Conservation (phyloP, 2,329 filamentous ascomycete species). For the Aureobasidium vineae region DNA sequence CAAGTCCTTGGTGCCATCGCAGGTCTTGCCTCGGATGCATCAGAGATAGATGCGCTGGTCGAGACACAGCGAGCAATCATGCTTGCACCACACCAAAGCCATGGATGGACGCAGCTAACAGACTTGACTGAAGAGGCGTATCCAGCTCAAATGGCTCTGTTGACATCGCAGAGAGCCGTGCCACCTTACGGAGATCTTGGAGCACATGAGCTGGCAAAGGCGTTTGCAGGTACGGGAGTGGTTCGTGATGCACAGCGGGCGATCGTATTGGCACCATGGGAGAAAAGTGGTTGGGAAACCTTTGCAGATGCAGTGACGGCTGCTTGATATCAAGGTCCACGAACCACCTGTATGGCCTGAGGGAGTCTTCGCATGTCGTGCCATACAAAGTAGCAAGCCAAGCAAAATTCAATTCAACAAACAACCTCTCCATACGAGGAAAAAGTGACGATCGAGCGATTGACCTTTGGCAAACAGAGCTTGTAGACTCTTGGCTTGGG, state of each 20-base stretch:
- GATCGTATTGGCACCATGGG: constrained; percentile 81
- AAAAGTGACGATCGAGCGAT: background rate
- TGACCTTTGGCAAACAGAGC: background rate
- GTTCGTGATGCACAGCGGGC: constrained; percentile 73
- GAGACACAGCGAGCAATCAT: constrained; percentile 70
- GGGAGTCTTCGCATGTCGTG: background rate
- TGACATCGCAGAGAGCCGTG: constrained; percentile 71
- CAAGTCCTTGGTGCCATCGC: constrained; percentile 75
- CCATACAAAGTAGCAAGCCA: background rate
- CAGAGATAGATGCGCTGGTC: constrained; percentile 47
- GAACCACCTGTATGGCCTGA: background rate
- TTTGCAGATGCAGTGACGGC: constrained; percentile 38
- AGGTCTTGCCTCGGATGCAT: constrained; percentile 48
- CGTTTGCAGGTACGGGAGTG: constrained; percentile 71
- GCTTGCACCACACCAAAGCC: constrained; percentile 73
- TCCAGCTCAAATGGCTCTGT: constrained; percentile 73
- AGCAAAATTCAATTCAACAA: constrained; percentile 1
- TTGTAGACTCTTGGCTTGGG: background rate
- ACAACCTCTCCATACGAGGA: background rate
- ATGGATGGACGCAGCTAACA: constrained; percentile 77
- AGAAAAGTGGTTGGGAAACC: constrained; percentile 61
- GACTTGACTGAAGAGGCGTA: constrained; percentile 55
- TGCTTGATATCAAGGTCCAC: background rate
- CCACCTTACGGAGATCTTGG: constrained; percentile 69
- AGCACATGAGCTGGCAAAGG: constrained; percentile 66